A percentile compares a stretch with the other conserved stretches of the same genome.
phyloP scores from a whole-genome alignment of 306 rosid genomes.

The Ceratonia siliqua region DNA sequence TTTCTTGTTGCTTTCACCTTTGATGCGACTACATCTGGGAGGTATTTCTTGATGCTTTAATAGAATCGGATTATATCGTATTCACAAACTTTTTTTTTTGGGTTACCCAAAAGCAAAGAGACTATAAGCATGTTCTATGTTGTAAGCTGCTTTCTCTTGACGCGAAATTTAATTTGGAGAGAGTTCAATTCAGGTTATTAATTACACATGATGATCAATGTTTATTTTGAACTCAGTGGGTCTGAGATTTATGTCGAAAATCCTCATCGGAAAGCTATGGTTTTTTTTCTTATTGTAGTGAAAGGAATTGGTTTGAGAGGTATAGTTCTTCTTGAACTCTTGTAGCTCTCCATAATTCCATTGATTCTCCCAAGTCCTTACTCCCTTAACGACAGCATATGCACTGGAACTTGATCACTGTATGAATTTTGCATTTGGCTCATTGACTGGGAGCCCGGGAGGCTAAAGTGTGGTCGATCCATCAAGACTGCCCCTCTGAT shows the following conservation, averaged over 20 bases:
- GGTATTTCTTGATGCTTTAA: conserved; percentile 18
- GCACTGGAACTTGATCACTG: not conserved
- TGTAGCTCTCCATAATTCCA: not conserved
- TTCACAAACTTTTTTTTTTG: not conserved
- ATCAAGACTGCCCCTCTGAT: not conserved
- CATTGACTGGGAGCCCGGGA: not conserved
- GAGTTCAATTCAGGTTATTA: not conserved
- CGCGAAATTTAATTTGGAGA: not conserved
- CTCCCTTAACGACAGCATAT: not conserved
- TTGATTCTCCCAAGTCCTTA: not conserved
- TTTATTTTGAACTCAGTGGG: not conserved
- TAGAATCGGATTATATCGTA: not conserved
- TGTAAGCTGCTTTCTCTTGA: not conserved
- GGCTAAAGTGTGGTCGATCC: not conserved
- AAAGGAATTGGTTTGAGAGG: not conserved
- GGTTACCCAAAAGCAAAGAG: not conserved
- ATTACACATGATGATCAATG: not conserved
- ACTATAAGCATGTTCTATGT: not conserved
- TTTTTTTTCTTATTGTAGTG: not conserved
- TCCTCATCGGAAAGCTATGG: not conserved
- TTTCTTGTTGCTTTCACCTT: conserved; percentile 51
- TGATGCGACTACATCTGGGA: conserved; percentile 50
- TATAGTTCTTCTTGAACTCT: not conserved
- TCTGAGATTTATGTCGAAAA: not conserved
- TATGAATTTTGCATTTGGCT: not conserved